These are phyloP conservation scores for Nicotiana attenuata DNA, from an alignment of 257 asterid genomes.

Conservation along the genomic window DNA sequence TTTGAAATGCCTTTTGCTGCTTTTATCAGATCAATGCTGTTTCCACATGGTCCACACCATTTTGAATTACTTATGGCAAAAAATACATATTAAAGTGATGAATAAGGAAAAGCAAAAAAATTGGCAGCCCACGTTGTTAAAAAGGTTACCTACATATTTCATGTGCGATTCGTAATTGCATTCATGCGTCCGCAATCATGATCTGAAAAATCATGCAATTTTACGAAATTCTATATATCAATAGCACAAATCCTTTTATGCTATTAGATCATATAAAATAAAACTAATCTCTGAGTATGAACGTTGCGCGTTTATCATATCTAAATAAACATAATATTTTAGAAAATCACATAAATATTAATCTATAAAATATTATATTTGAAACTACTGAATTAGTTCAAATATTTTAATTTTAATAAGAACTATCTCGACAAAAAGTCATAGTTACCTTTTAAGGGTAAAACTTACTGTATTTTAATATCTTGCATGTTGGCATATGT, in stretches of 20 bases:
- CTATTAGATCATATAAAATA: not conserved
- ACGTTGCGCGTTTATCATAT: too few relatives aligned
- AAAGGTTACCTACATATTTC: not conserved
- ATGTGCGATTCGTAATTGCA: not conserved
- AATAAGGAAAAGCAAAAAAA: not conserved
- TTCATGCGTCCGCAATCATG: not conserved
- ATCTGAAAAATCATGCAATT: not conserved
- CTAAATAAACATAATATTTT: too few relatives aligned
- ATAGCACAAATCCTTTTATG: not conserved
- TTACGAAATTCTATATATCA: not conserved
- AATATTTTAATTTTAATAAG: too few relatives aligned
- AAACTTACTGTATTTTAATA: too few relatives aligned
- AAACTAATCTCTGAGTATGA: not conserved
- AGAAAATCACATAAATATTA: too few relatives aligned
- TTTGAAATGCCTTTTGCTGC: not conserved
- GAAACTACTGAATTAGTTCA: too few relatives aligned
- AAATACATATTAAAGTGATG: not conserved
- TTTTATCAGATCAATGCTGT: not conserved
- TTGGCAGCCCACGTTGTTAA: not conserved
- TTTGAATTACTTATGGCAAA: not conserved
- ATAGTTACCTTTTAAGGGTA: too few relatives aligned
- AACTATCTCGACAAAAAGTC: too few relatives aligned
- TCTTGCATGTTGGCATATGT: too few relatives aligned
- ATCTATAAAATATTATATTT: too few relatives aligned
- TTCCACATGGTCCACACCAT: slow-evolving; percentile 2